A percentile compares a stretch with the other conserved stretches of the same genome.
Conservation (phyloP, 305 asterid genomes). For the Salvia sclarea region DNA sequence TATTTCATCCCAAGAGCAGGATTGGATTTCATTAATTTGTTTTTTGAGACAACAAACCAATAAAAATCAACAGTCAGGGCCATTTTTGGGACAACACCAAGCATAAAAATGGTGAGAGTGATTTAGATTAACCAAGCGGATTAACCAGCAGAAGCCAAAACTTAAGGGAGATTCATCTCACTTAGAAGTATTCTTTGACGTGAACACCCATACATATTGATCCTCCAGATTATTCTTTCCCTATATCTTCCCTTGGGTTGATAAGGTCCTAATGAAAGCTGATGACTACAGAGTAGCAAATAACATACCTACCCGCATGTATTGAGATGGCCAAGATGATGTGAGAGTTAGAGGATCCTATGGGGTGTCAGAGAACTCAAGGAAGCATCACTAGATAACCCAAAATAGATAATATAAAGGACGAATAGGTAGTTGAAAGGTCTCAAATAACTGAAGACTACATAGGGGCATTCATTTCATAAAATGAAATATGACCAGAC, state of each 20-base stretch:
- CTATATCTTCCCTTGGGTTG: neutral
- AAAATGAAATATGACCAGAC: conserved; percentile 13
- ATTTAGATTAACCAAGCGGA: neutral
- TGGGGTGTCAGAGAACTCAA: neutral
- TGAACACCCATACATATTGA: neutral
- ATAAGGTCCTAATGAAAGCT: neutral
- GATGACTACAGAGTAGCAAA: neutral
- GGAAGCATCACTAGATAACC: neutral
- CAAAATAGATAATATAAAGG: neutral
- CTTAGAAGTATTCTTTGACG: neutral
- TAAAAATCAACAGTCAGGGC: neutral
- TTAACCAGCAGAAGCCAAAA: neutral
- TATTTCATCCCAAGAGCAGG: neutral
- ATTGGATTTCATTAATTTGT: neutral
- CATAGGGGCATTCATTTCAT: neutral
- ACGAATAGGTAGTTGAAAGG: neutral
- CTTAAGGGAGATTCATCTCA: neutral
- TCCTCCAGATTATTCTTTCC: neutral
- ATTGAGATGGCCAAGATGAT: conserved; percentile 2
- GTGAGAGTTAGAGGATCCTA: conserved; percentile 8
- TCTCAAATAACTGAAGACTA: conserved; percentile 11
- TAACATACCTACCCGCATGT: neutral
- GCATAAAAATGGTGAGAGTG: neutral
- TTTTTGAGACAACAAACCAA: neutral
- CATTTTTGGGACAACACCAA: neutral